phyloP scores from a whole-genome alignment of 345 rosid species.

The Ceriops zippeliana region DNA sequence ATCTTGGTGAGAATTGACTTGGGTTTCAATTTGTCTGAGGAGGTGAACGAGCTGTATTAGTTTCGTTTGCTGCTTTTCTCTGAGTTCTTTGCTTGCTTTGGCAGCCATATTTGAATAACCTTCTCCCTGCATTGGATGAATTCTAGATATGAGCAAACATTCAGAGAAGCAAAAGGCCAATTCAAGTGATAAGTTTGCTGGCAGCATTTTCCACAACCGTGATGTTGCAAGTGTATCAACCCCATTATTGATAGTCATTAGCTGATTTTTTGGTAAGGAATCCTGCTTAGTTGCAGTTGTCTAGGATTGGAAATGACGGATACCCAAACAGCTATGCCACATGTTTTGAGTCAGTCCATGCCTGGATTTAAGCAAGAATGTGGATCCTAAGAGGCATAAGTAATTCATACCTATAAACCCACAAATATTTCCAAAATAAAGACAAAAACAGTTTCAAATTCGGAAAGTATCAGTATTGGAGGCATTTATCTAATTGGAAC shows the following conservation, averaged over 20 bases:
- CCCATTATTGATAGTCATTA: too few relatives aligned
- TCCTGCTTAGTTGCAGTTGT: not conserved
- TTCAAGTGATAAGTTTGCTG: not conserved
- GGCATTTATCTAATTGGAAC: too few relatives aligned
- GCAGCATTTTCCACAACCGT: not conserved
- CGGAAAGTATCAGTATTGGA: too few relatives aligned
- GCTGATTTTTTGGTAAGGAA: too few relatives aligned
- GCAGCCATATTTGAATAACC: slow-evolving; percentile 34
- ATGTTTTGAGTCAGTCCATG: too few relatives aligned
- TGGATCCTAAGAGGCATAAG: too few relatives aligned
- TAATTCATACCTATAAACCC: too few relatives aligned
- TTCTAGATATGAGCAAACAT: not conserved
- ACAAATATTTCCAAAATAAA: too few relatives aligned
- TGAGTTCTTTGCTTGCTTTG: slow-evolving; percentile 38
- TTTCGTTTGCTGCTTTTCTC: slow-evolving; percentile 42
- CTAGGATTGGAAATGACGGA: not conserved
- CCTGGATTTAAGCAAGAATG: too few relatives aligned
- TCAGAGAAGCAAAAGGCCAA: not conserved
- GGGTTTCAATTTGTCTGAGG: slow-evolving; percentile 48
- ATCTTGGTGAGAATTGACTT: slow-evolving; percentile 39
- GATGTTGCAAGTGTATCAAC: not conserved
- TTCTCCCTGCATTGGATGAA: slow-evolving; percentile 32
- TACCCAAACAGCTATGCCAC: not conserved
- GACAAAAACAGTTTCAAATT: too few relatives aligned
- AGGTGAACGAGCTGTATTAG: slow-evolving; percentile 42